phyloP scores from a whole-genome alignment of 345 rosid genomes.

The Acer yangbiense region DNA sequence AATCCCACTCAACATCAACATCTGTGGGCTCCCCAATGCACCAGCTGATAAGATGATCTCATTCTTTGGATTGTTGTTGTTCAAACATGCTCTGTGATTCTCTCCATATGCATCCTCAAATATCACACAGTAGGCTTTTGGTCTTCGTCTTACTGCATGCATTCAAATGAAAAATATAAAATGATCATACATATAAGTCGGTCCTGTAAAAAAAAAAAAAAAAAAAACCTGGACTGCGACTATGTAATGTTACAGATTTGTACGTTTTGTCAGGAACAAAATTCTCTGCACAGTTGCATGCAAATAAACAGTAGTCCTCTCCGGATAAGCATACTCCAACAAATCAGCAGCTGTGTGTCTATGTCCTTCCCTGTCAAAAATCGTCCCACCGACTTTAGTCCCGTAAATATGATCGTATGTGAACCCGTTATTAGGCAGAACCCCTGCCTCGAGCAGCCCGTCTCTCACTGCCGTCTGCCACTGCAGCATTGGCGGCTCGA shows the following conservation, averaged over 20 bases:
- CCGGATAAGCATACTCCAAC: slow-evolving; percentile 65
- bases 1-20: slow-evolving; percentile 77
- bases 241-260: too few species aligned
- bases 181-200: too few species aligned
- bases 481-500: slow-evolving; percentile 45
- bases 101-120: slow-evolving; percentile 53
- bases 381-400: slow-evolving; percentile 77
- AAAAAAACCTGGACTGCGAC: too few species aligned
- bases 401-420: slow-evolving; percentile 69
- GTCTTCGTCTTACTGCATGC: slow-evolving; percentile 36
- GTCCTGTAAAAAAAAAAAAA: too few species aligned
- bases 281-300: slow-evolving; percentile 71
- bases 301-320: slow-evolving; percentile 47
- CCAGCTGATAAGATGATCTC: slow-evolving; percentile 80
- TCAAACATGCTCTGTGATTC: slow-evolving; percentile 48
- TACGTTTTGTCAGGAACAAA: slow-evolving; percentile 46
- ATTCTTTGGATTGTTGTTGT: slow-evolving; percentile 27
- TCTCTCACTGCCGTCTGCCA: slow-evolving; percentile 84
- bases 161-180: too few species aligned
- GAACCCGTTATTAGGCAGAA: slow-evolving; percentile 63
- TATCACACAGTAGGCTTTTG: slow-evolving; percentile 69
- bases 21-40: slow-evolving; percentile 84
- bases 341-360: slow-evolving; percentile 84
- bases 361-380: slow-evolving; percentile 62
- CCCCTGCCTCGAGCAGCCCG: slow-evolving; percentile 70